These are phyloP conservation scores for Suillus fuscotomentosus DNA, from an alignment of 768 basidiomycete species.

Conservation along the genomic window DNA sequence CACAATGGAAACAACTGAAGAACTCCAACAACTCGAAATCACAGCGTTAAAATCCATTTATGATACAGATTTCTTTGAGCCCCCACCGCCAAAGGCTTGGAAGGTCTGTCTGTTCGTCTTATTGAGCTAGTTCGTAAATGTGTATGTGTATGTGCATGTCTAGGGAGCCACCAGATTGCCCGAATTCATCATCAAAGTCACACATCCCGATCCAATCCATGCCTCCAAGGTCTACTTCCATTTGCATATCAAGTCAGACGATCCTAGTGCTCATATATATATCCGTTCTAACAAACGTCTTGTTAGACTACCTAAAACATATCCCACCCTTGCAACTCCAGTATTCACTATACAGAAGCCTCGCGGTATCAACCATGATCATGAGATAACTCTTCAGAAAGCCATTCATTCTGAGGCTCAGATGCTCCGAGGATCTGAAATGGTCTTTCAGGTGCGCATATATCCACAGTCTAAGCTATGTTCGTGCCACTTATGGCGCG, in stretches of 20 bases:
- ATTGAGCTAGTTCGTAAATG: not conserved
- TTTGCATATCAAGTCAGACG: constrained; percentile 65
- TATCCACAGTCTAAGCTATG: not conserved
- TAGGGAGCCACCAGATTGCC: constrained; percentile 69
- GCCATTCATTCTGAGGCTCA: constrained; percentile 66
- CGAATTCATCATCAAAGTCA: constrained; percentile 74
- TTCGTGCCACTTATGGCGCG: constrained; percentile 2
- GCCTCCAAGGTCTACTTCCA: constrained; percentile 60
- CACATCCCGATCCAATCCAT: constrained; percentile 59
- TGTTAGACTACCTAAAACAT: constrained; percentile 74
- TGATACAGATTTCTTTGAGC: constrained; percentile 71
- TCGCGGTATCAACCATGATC: constrained; percentile 55
- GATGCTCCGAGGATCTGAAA: constrained; percentile 63
- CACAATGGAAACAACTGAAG: constrained; percentile 71
- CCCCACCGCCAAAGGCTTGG: constrained; percentile 79
- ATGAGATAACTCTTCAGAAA: constrained; percentile 55
- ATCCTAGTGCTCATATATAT: not conserved
- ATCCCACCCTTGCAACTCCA: constrained; percentile 70
- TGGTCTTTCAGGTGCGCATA: constrained; percentile 69
- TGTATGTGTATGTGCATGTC: constrained; percentile 1
- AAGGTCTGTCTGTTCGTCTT: constrained; percentile 47
- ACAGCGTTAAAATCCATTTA: constrained; percentile 80
- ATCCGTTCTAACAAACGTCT: constrained; percentile 5
- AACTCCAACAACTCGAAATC: constrained; percentile 68
- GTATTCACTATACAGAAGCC: constrained; percentile 69